Conservation (phyloP, 148 eudicot species). For the Limonium bicolor region DNA sequence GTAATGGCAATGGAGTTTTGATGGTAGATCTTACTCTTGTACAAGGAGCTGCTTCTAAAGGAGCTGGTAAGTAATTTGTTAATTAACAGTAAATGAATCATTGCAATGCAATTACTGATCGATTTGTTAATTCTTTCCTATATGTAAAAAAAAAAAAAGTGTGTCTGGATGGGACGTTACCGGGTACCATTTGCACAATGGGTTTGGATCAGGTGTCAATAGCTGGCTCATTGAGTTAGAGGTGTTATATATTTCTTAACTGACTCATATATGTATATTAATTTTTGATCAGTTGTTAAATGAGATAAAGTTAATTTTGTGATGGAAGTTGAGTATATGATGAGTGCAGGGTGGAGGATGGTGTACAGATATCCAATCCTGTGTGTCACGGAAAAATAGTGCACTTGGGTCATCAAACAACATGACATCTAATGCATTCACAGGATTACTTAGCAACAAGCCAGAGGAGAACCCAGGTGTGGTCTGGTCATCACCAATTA, state of each 20-base stretch:
- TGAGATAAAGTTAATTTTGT: no score
- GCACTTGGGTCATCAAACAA: slow-evolving; percentile 70
- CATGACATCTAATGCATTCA: slow-evolving; percentile 57
- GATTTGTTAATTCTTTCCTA: no score
- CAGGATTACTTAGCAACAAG: slow-evolving; percentile 81
- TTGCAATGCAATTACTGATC: no score
- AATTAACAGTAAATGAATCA: no score
- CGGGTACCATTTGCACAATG: slow-evolving; percentile 92
- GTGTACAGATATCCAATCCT: slow-evolving; percentile 65
- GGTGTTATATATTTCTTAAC: no score
- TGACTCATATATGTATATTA: no score
- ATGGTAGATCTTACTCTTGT: slow-evolving; percentile 62
- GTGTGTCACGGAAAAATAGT: slow-evolving; percentile 75
- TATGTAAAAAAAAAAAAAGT: no score
- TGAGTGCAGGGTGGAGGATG: slow-evolving; percentile 99
- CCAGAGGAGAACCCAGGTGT: slow-evolving; percentile 61
- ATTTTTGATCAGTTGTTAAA: no score
- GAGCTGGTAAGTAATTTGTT: slow-evolving; percentile 99
- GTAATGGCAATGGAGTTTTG: no score
- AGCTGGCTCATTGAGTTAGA: slow-evolving; percentile 95
- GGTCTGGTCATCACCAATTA: not conserved
- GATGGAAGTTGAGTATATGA: no score
- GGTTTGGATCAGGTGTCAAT: slow-evolving; percentile 78
- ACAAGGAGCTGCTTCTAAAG: slow-evolving; percentile 65
- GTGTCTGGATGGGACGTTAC: slow-evolving; percentile 93